Evolutionary conservation across 2,329 filamentous ascomycete species (phyloP).

Genomic region (Ascochyta rabiei): DNA sequence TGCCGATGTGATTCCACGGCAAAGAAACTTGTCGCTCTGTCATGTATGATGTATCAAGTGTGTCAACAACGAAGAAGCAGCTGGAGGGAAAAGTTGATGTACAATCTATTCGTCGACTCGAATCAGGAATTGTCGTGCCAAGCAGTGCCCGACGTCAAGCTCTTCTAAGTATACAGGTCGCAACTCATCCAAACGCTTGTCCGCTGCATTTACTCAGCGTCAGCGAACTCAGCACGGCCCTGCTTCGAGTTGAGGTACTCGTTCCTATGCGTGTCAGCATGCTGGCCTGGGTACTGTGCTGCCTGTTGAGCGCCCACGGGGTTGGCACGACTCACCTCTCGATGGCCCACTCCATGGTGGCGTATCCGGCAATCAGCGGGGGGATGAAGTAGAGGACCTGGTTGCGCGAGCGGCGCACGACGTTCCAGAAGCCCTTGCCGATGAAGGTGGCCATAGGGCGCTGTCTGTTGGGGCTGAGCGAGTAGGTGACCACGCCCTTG

Average conservation of each 20-base stretch:
- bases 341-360: conserved; percentile 86
- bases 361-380: conserved; percentile 78
- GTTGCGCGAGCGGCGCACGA: conserved; percentile 80
- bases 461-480: conserved; percentile 85
- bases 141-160: conserved; percentile 11
- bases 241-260: conserved; percentile 82
- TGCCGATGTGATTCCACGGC: too few species aligned
- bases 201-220: conserved; percentile 46
- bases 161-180: conserved; percentile 23
- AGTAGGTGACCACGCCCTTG: conserved; percentile 71
- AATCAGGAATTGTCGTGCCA: conserved; percentile 20
- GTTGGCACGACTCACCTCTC: conserved; percentile 71
- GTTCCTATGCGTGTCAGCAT: conserved; percentile 61
- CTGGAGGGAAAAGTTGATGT: conserved; percentile 18
- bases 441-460: conserved; percentile 79
- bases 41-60: neutral
- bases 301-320: neutral
- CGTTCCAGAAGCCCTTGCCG: conserved; percentile 92
- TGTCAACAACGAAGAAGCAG: neutral
- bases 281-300: neutral
- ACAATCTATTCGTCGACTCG: conserved; percentile 31
- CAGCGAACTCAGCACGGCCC: conserved; percentile 63
- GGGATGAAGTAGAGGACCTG: conserved; percentile 92
- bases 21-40: neutral
- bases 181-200: conserved; percentile 2